Percentiles rank a stretch among this genome's conserved stretches.
Evolutionary conservation across 2,329 filamentous ascomycete genomes (phyloP).

Genomic region (Waltergamsia citrina): DNA sequence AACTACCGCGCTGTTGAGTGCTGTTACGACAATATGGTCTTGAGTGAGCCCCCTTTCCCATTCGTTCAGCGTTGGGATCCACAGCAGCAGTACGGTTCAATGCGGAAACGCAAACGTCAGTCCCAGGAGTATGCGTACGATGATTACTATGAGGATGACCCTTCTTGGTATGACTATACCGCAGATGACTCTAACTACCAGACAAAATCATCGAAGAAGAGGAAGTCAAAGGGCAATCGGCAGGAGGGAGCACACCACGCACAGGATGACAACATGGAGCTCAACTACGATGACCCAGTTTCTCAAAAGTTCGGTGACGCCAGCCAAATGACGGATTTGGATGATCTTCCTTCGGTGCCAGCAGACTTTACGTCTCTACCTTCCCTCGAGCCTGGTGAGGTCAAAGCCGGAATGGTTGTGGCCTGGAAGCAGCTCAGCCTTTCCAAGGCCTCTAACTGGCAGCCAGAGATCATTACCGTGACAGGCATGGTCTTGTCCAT

Average conservation of each 20-base stretch:
- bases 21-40: constrained; percentile 54
- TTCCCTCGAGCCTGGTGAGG: constrained; percentile 34
- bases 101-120: constrained; percentile 40
- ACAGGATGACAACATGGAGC: constrained; percentile 17
- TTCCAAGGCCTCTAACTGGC: constrained; percentile 54
- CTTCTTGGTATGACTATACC: constrained; percentile 18
- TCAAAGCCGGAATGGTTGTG: constrained; percentile 52
- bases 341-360: constrained; percentile 57
- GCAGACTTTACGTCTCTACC: constrained; percentile 45
- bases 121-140: constrained; percentile 18
- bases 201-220: constrained; percentile 19
- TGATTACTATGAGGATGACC: constrained; percentile 16
- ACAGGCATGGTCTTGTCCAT: constrained; percentile 57
- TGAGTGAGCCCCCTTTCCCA: constrained; percentile 77
- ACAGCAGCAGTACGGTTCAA: constrained; percentile 45
- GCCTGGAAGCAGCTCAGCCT: constrained; percentile 58
- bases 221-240: constrained; percentile 25
- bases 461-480: constrained; percentile 52
- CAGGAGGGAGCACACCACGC: constrained; percentile 5
- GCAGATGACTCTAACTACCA: constrained; percentile 15
- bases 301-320: constrained; percentile 15
- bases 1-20: constrained; percentile 77
- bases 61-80: constrained; percentile 86
- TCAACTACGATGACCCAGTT: constrained; percentile 28
- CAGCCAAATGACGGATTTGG: constrained; percentile 36